A percentile compares a stretch with the other conserved stretches of the same genome.
phyloP scores from a whole-genome alignment of 1,139 yeast genomes.

The Suhomyces yuchorum region DNA sequence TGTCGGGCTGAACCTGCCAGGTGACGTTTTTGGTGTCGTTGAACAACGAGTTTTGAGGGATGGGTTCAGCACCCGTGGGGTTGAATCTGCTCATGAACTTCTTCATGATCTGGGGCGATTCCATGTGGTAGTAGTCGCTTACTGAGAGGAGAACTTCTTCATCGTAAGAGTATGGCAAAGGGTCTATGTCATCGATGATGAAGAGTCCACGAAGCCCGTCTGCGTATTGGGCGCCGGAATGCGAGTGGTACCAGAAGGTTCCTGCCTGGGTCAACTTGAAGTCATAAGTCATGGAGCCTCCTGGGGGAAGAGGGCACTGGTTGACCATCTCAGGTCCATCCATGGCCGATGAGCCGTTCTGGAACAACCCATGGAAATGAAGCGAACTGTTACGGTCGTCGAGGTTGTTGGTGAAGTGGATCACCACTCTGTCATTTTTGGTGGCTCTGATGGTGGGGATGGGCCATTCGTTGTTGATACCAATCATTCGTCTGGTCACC shows the following conservation, averaged over 20 bases:
- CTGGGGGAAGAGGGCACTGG: constrained; percentile 76
- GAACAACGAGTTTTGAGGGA: constrained; percentile 65
- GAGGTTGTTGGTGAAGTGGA: constrained; percentile 62
- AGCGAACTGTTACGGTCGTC: constrained; percentile 57
- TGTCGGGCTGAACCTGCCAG: constrained; percentile 58
- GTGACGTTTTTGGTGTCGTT: constrained; percentile 64
- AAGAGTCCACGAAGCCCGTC: constrained; percentile 79
- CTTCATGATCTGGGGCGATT: constrained; percentile 44
- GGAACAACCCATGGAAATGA: constrained; percentile 79
- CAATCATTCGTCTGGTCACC: constrained; percentile 53
- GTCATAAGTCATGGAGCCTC: constrained; percentile 62
- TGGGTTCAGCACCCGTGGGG: constrained; percentile 84
- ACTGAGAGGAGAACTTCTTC: constrained; percentile 60
- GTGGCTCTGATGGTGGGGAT: constrained; percentile 67
- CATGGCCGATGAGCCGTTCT: constrained; percentile 60
- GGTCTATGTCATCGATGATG: constrained; percentile 61
- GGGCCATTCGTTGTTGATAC: constrained; percentile 75
- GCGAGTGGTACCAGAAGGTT: constrained; percentile 84
- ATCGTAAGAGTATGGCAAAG: constrained; percentile 59
- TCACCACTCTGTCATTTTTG: constrained; percentile 60
- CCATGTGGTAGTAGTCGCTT: constrained; percentile 64
- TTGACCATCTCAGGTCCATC: constrained; percentile 81
- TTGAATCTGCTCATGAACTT: constrained; percentile 62
- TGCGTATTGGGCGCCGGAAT: constrained; percentile 72
- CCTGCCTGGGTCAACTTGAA: constrained; percentile 71